phyloP scores from a whole-genome alignment of 2,329 filamentous ascomycete genomes.

The Moelleriella libera region DNA sequence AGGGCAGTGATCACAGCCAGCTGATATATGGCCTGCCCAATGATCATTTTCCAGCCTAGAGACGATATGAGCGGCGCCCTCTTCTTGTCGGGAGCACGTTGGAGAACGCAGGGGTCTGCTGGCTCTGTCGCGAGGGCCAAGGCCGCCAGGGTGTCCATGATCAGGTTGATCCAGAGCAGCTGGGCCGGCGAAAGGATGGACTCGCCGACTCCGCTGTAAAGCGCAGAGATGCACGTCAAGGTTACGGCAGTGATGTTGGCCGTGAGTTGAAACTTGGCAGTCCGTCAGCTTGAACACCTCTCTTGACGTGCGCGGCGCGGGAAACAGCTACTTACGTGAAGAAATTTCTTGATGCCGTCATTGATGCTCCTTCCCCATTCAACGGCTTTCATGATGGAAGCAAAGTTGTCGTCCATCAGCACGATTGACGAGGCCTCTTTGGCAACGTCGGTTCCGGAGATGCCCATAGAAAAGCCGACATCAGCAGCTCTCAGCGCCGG shows the following conservation, averaged over 20 bases:
- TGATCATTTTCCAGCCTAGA: constrained; percentile 52
- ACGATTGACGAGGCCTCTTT: constrained; percentile 56
- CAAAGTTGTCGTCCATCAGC: constrained; percentile 52
- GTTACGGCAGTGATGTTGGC: constrained; percentile 58
- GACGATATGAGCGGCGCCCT: constrained; percentile 56
- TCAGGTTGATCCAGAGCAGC: constrained; percentile 54
- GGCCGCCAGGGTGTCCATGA: constrained; percentile 56
- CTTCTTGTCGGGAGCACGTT: constrained; percentile 42
- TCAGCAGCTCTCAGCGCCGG: constrained; percentile 51
- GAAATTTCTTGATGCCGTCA: constrained; percentile 53
- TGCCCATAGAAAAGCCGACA: constrained; percentile 55
- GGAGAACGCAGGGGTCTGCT: constrained; percentile 39
- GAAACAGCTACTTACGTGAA: constrained; percentile 30
- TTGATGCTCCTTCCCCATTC: constrained; percentile 56
- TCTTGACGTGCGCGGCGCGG: not conserved
- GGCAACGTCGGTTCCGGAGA: constrained; percentile 53
- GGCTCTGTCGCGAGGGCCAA: constrained; percentile 51
- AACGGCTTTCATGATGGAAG: constrained; percentile 50
- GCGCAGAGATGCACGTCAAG: constrained; percentile 49
- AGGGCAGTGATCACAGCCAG: constrained; percentile 40
- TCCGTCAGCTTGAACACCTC: not conserved
- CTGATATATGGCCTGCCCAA: constrained; percentile 47
- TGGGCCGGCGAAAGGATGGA: constrained; percentile 53
- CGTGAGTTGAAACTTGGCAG: constrained; percentile 43
- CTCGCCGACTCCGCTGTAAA: constrained; percentile 35